Evolutionary conservation across 257 asterid genomes (phyloP).

Genomic region (Solanum sejunctum): DNA sequence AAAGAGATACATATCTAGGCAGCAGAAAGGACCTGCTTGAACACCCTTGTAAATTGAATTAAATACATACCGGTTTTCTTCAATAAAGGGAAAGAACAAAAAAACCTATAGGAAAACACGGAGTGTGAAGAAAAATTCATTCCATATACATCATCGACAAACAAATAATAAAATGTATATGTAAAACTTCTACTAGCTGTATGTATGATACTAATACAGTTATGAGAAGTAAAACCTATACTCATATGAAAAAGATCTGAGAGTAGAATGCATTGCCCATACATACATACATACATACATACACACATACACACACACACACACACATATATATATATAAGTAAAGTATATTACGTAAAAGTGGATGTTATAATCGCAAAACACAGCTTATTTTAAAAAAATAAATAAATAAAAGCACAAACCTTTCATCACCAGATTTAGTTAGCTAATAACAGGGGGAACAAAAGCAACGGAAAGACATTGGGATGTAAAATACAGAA

Average conservation of each 20-base stretch:
- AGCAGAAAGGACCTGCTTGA: not conserved
- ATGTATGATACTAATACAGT: not conserved
- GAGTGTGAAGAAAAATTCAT: not conserved
- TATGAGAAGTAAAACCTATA: not conserved
- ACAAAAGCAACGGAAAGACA: not conserved
- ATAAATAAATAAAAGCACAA: not conserved
- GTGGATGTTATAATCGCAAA: not conserved
- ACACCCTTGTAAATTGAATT: not conserved
- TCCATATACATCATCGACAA: not conserved
- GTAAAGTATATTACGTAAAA: not conserved
- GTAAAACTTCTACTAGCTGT: not conserved
- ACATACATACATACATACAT: too few relatives aligned
- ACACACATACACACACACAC: too few relatives aligned
- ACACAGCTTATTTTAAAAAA: not conserved
- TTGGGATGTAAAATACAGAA: not conserved
- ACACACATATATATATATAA: not conserved
- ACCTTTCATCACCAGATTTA: not conserved
- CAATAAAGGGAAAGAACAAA: not conserved
- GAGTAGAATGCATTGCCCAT: not conserved
- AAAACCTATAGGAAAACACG: not conserved
- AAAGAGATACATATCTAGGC: not conserved
- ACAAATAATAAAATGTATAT: not conserved
- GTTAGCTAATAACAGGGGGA: not conserved
- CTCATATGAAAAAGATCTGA: not conserved
- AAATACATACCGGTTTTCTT: not conserved